A percentile compares a stretch with the other conserved stretches of the same genome.
phyloP scores from a whole-genome alignment of 805 yeast genomes.

The Candida glaebosa region DNA sequence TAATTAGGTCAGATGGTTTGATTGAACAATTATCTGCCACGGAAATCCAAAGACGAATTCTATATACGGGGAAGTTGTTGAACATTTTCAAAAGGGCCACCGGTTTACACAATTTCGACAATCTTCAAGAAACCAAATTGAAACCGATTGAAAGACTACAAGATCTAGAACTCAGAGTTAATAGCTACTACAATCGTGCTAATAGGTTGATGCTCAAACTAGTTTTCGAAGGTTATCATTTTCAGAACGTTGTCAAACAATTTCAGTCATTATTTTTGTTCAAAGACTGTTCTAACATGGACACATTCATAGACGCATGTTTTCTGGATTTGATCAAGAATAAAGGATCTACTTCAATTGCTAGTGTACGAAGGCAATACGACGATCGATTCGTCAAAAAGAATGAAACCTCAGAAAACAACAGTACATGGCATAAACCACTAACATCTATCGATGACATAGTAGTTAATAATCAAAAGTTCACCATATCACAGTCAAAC shows the following conservation, averaged over 20 bases:
- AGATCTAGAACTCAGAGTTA: slow-evolving; percentile 54
- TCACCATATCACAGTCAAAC: slow-evolving; percentile 42
- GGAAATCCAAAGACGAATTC: slow-evolving; percentile 57
- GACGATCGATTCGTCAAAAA: slow-evolving; percentile 11
- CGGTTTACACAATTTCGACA: slow-evolving; percentile 41
- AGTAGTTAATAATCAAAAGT: slow-evolving; percentile 17
- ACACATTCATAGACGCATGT: slow-evolving; percentile 49
- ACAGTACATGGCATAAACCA: background rate
- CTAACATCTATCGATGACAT: slow-evolving; percentile 9
- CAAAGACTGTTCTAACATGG: slow-evolving; percentile 48
- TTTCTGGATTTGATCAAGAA: slow-evolving; percentile 50
- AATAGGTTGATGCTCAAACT: slow-evolving; percentile 57
- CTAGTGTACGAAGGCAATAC: slow-evolving; percentile 24
- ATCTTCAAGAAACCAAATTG: slow-evolving; percentile 21
- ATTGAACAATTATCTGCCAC: slow-evolving; percentile 58
- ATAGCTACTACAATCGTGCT: slow-evolving; percentile 63
- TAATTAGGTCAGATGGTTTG: slow-evolving; percentile 70
- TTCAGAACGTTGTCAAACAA: slow-evolving; percentile 43
- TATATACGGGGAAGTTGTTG: slow-evolving; percentile 81
- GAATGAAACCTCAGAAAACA: background rate
- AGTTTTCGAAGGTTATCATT: slow-evolving; percentile 56
- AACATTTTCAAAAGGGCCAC: slow-evolving; percentile 64
- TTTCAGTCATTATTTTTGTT: slow-evolving; percentile 60
- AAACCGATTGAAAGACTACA: slow-evolving; percentile 26
- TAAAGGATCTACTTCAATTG: slow-evolving; percentile 26